These are phyloP conservation scores for Pichia sp. DNA, from an alignment of 1,139 yeast species.

Conservation along the genomic window DNA sequence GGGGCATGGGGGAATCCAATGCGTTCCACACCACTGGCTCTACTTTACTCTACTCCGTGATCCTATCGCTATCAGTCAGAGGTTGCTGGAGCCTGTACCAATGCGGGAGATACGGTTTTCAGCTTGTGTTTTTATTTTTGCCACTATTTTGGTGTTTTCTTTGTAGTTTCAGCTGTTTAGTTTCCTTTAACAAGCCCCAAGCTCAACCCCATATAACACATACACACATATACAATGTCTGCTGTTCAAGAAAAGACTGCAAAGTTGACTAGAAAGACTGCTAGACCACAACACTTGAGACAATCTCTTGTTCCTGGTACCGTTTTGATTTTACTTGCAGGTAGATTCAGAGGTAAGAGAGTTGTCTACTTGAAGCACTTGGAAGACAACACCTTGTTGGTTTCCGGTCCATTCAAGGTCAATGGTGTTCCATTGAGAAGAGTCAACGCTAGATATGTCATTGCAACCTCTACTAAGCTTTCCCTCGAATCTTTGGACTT, in stretches of 20 bases:
- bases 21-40: no score
- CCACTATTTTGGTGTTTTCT: no score
- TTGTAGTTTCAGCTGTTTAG: no score
- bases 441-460: constrained; percentile 98
- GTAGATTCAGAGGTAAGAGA: constrained; percentile 99
- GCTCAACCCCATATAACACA: neutral
- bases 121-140: no score
- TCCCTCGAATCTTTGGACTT: constrained; percentile 75
- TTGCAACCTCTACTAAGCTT: constrained; percentile 95
- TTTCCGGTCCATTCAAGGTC: constrained; percentile 98
- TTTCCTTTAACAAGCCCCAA: no score
- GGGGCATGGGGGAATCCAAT: no score
- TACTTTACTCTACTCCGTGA: no score
- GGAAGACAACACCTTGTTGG: constrained; percentile 97
- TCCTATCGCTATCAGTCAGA: no score
- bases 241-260: constrained; percentile 37
- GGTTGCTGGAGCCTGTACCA: no score
- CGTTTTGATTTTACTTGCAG: constrained; percentile 95
- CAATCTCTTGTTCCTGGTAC: constrained; percentile 96
- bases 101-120: no score
- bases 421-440: constrained; percentile 99
- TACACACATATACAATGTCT: constrained; percentile 8
- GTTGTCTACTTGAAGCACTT: constrained; percentile 96
- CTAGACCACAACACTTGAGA: constrained; percentile 94
- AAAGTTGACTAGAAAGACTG: constrained; percentile 83